phyloP scores from a whole-genome alignment of 371 early-diverging fungal species.

The Mucor ambiguus region DNA sequence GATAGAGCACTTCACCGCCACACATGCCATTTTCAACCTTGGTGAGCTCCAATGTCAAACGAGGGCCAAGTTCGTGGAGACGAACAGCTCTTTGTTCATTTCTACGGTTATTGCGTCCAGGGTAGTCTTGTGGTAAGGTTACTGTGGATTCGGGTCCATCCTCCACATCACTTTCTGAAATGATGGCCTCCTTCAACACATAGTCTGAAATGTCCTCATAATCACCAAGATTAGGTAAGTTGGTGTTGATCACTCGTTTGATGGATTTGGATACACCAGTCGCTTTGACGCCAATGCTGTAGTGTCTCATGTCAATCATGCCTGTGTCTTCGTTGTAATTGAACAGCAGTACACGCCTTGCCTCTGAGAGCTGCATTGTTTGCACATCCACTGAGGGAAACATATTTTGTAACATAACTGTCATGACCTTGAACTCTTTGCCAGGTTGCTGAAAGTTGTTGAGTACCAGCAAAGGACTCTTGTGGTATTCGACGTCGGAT shows the following conservation, averaged over 20 bases:
- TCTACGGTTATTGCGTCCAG: conserved; percentile 71
- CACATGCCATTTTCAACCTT: conserved; percentile 94
- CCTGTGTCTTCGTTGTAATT: conserved; percentile 87
- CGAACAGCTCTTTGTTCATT: conserved; percentile 86
- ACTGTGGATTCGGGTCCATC: conserved; percentile 85
- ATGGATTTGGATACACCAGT: conserved; percentile 91
- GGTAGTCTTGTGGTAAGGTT: conserved; percentile 78
- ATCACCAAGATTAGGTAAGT: conserved; percentile 77
- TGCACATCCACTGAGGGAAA: conserved; percentile 94
- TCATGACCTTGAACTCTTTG: conserved; percentile 88
- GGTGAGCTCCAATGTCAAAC: conserved; percentile 83
- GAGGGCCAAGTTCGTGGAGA: conserved; percentile 91
- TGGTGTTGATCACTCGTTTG: conserved; percentile 75
- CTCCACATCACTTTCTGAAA: conserved; percentile 93
- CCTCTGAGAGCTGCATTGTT: conserved; percentile 86
- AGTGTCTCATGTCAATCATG: conserved; percentile 91
- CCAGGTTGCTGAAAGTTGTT: conserved; percentile 88
- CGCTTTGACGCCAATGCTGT: conserved; percentile 83
- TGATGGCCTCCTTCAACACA: conserved; percentile 82
- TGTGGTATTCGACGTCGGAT: conserved; percentile 75
- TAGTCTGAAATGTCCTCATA: conserved; percentile 93
- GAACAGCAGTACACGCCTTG: conserved; percentile 89
- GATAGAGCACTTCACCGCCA: conserved; percentile 92
- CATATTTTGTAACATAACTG: conserved; percentile 94
- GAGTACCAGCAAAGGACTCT: conserved; percentile 86